Evolutionary conservation across 2,329 filamentous ascomycete genomes (phyloP).

Genomic region (Pyricularia sp.): DNA sequence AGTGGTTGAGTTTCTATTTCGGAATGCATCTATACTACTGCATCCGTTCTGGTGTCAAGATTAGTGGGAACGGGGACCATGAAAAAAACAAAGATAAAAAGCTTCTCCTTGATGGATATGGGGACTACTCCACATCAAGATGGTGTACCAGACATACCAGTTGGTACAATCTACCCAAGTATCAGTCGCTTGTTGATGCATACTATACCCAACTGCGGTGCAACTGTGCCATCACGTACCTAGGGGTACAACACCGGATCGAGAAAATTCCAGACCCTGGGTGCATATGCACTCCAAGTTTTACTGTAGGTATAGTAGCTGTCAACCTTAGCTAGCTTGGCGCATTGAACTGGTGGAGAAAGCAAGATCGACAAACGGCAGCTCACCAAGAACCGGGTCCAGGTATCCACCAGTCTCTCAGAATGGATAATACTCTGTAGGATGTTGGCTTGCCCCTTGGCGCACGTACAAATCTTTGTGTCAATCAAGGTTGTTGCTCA

Average conservation of each 20-base stretch:
- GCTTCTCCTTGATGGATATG: background rate
- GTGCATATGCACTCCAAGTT: background rate
- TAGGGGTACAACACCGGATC: background rate
- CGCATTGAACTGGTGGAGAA: background rate
- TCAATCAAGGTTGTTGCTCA: no score
- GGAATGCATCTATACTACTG: background rate
- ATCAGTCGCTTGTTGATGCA: background rate
- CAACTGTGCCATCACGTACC: background rate
- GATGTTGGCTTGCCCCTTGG: no score
- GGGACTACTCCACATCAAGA: no score
- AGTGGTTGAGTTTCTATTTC: background rate
- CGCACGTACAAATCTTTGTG: no score
- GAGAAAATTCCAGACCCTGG: background rate
- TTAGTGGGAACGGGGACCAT: no score
- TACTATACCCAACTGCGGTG: background rate
- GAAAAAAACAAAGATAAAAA: no score
- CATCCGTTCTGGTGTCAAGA: background rate
- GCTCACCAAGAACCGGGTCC: background rate
- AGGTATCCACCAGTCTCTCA: background rate
- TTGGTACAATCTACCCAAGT: no score
- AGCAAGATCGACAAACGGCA: background rate
- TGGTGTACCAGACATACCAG: no score
- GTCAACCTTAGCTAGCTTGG: background rate
- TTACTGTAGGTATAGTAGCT: background rate
- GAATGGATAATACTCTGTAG: background rate